Base-by-base conservation (phyloP, 208 protist genomes). In the Acanthamoeba culbertsoni region DNA sequence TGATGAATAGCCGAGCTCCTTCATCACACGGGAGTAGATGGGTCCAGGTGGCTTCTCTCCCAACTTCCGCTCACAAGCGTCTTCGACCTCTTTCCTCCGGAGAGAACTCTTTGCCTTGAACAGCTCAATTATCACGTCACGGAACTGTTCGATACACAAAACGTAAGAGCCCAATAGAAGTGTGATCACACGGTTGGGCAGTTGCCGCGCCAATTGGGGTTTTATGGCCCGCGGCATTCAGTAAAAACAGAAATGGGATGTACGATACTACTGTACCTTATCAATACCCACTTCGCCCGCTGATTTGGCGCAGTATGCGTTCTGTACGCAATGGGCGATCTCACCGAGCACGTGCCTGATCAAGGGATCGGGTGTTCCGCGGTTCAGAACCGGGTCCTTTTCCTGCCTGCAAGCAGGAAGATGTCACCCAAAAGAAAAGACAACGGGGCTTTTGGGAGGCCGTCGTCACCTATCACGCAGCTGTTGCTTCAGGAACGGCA, bases 21-120 rank as follows among this genome's bases (percentile, higher is more conserved):
- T 88, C 51, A 88, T 88, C n/a, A 88, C 40, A 42, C 62, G 55
- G 51, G 5, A 40, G 79, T 88, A 88, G 53, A 88, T 57, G 53
- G 16, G 10, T 23, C 6, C 43, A 7, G 79, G 79, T 16, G 79
- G 79, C 20, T 63, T 88, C 53, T 57, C 46, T 23, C 79, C 79
- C 18, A 88, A 31, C 42, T 31, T 57, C 12, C 6, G 4, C 48
- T 88, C 79, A 28, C 79, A 88, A 14, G 79, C 33, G 48, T 88
- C 79, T 16, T 88, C 79, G 4, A 88, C 79, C 5, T 88, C 79
- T 35, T 88, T 88, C 51, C 43, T 57, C 6, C 79, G 79, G 12
- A 88, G 20, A 4, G 79, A 8, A 4, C 31, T 26, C 79, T 88
- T 88, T 5, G 42, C n/a, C 1, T 48, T 42, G 53, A 40, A 88